Base-by-base conservation (phyloP, 805 yeast species). In the Ogataea degrootiae region DNA sequence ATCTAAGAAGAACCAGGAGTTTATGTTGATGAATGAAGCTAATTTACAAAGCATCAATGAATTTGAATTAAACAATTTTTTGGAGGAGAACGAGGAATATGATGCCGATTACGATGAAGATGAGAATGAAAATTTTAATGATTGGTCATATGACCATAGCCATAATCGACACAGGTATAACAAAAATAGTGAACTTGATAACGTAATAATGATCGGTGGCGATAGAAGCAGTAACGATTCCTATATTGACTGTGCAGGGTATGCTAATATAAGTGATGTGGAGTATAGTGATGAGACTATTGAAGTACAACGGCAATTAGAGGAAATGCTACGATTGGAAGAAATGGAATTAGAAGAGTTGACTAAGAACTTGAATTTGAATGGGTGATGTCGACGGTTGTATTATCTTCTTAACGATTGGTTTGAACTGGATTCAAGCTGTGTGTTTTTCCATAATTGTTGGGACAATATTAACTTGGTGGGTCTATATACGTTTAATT, bases 321-420 rank as follows among this genome's bases (percentile, higher is more conserved):
- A 63, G 41, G 64, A 65, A 42, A 51, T 62, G 56, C 42, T 61
- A 31, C 40, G 51, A 21, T 42, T 61, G 34, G 61, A 62, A 41
- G 54, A 52, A 50, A 39, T 55, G 42, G 69, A 66, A 44, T 46
- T 66, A 41, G 69, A 66, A 41, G 62, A 58, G 39, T 44, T 66
- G 48, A 55, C 67, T 2, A 53, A 50, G 42, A 60, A 52, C 33
- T 39, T 60, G 48, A 52, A 45, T 16, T 47, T 56, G 44, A 48
- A 48, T 23, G 50, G 21, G n/a, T 41, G 38, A 34, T 6, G 31
- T 26, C 11, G 2, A 26, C 6, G 3, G 31, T 9, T 9, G 31
- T 2, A 26, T 19, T 4, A 2, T 9, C 31, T 26, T 26, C 31
- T 26, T 8, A 26, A 26, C 11, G 9, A 4, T 26, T 26, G 11